Evolutionary conservation across 1,284 basidiomycete genomes (phyloP).

Genomic region (Earliella scabrosa): DNA sequence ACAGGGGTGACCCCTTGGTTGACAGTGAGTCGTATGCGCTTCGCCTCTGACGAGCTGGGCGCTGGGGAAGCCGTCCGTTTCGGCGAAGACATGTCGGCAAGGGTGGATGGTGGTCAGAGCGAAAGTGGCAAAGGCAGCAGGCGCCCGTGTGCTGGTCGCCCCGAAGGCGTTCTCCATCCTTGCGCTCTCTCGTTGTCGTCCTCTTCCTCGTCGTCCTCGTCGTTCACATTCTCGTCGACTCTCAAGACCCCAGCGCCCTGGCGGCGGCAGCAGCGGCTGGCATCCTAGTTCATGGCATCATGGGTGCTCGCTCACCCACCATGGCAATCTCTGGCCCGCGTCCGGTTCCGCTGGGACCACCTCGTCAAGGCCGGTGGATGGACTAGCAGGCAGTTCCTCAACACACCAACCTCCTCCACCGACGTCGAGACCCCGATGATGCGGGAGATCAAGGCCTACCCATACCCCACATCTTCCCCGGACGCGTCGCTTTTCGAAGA

Average conservation of each 20-base stretch:
- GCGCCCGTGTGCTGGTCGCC: constrained; percentile 1
- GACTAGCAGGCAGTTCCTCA: constrained; percentile 26
- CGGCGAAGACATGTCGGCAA: constrained; percentile 50
- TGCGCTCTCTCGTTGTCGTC: too few relatives aligned
- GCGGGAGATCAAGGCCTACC: constrained; percentile 31
- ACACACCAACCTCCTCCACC: constrained; percentile 20
- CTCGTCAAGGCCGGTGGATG: constrained; percentile 11
- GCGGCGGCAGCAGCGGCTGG: constrained; percentile 1
- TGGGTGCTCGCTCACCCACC: constrained; percentile 30
- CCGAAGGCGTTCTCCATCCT: not conserved
- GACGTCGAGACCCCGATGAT: constrained; percentile 37
- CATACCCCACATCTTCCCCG: constrained; percentile 30
- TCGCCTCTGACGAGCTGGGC: constrained; percentile 57
- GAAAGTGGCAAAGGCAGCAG: constrained; percentile 6
- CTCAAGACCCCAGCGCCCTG: not conserved
- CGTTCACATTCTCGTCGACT: constrained; percentile 1
- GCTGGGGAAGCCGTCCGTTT: constrained; percentile 74
- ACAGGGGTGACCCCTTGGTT: constrained; percentile 69
- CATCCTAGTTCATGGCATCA: constrained; percentile 29
- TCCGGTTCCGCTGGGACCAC: constrained; percentile 22
- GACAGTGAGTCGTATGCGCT: constrained; percentile 68
- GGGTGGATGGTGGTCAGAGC: constrained; percentile 9
- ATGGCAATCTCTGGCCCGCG: constrained; percentile 26
- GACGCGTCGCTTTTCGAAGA: constrained; percentile 39
- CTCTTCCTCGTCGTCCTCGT: not conserved